phyloP scores from a whole-genome alignment of 2,329 filamentous ascomycete species.

The Diaporthe sp. region DNA sequence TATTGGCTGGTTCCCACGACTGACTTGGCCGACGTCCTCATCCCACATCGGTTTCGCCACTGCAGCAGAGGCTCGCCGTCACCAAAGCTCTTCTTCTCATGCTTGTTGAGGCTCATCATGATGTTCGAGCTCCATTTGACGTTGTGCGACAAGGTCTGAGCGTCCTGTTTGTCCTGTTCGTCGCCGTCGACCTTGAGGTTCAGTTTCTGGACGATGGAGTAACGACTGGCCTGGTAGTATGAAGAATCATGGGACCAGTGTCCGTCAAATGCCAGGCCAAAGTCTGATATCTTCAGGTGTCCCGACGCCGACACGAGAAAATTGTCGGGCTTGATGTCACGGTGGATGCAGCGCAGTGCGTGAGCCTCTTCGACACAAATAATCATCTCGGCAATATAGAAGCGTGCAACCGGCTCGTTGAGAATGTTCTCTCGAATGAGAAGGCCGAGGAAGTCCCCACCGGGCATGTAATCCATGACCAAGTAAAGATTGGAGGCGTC shows the following conservation, averaged over 20 bases:
- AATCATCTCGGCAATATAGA: slow-evolving; percentile 96
- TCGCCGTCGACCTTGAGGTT: slow-evolving; percentile 83
- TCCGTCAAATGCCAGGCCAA: slow-evolving; percentile 94
- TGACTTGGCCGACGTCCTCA: slow-evolving; percentile 82
- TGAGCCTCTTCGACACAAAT: slow-evolving; percentile 94
- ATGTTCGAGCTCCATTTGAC: slow-evolving; percentile 58
- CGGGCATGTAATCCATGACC: slow-evolving; percentile 98
- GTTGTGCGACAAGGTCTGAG: slow-evolving; percentile 52
- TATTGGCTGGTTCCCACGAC: slow-evolving; percentile 97
- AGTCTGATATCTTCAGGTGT: slow-evolving; percentile 96
- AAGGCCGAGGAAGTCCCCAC: slow-evolving; percentile 91
- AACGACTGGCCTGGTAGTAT: slow-evolving; percentile 88
- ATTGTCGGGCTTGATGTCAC: slow-evolving; percentile 97
- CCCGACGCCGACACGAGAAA: slow-evolving; percentile 91
- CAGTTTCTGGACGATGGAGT: slow-evolving; percentile 82
- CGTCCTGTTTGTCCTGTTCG: slow-evolving; percentile 73
- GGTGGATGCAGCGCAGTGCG: slow-evolving; percentile 89
- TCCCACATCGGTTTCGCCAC: slow-evolving; percentile 78
- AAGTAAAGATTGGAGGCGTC: slow-evolving; percentile 88
- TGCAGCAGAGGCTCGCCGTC: slow-evolving; percentile 69
- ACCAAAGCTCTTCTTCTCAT: slow-evolving; percentile 51
- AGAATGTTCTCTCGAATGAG: slow-evolving; percentile 88
- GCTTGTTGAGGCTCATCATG: slow-evolving; percentile 54
- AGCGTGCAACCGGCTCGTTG: slow-evolving; percentile 82
- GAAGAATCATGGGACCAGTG: slow-evolving; percentile 93